These are phyloP conservation scores for Trypanosoma lewisi DNA, from an alignment of 208 protist genomes.

Conservation along the genomic window DNA sequence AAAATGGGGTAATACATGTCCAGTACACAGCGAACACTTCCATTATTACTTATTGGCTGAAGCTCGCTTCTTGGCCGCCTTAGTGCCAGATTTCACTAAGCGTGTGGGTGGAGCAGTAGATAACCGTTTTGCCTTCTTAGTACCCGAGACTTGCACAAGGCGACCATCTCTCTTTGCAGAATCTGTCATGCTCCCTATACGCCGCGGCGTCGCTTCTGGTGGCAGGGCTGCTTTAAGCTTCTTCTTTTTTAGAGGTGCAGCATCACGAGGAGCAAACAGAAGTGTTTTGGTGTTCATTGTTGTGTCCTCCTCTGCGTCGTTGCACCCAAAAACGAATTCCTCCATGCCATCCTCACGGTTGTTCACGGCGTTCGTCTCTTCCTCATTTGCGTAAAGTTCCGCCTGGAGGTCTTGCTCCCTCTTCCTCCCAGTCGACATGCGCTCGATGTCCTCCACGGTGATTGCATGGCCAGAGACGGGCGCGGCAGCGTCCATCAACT, in stretches of 20 bases:
- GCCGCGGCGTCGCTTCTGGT: constrained; percentile 2
- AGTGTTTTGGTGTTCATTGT: constrained; percentile 14
- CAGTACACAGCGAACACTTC: neutral
- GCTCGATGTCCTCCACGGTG: constrained; percentile 63
- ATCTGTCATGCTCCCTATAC: constrained; percentile 23
- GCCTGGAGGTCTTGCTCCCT: constrained; percentile 6
- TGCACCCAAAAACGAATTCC: constrained; percentile 70
- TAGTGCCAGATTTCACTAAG: constrained; percentile 19
- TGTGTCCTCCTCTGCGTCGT: constrained; percentile 34
- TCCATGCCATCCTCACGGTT: constrained; percentile 40
- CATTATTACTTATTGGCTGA: constrained; percentile 9
- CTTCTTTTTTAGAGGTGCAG: neutral
- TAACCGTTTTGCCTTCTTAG: constrained; percentile 20
- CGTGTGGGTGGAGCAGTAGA: neutral
- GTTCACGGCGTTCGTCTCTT: constrained; percentile 11
- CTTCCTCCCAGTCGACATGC: constrained; percentile 16
- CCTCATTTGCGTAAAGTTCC: constrained; percentile 19
- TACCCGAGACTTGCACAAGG: constrained; percentile 9
- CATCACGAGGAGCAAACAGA: neutral
- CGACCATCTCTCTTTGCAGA: constrained; percentile 26
- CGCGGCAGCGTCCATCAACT: constrained; percentile 52
- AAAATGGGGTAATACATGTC: neutral
- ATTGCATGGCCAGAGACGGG: constrained; percentile 65
- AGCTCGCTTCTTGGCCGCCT: constrained; percentile 3
- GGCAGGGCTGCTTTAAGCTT: constrained; percentile 4